phyloP scores from a whole-genome alignment of 2,329 filamentous ascomycete genomes.

The Diaporthe batatas region DNA sequence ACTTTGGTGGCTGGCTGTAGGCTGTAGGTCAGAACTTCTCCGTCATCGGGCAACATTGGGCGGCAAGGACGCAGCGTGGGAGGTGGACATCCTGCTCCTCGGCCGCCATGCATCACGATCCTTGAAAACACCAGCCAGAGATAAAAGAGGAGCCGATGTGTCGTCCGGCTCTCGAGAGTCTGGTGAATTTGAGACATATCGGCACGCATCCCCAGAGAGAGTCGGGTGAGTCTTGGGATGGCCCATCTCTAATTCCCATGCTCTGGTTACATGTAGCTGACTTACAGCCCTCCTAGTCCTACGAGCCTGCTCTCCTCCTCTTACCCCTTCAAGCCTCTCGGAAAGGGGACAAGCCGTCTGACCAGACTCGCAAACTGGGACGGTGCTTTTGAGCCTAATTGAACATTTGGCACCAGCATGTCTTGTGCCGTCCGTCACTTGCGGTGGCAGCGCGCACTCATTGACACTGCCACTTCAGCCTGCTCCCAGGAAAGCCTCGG shows the following conservation, averaged over 20 bases:
- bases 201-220: slow-evolving; percentile 30
- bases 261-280: background rate
- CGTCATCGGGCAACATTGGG: background rate
- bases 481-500: background rate
- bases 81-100: background rate
- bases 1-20: slow-evolving; percentile 10
- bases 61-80: background rate
- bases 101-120: background rate
- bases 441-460: no score
- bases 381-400: background rate
- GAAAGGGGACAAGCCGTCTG: background rate
- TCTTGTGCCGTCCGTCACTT: background rate
- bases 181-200: slow-evolving; percentile 35
- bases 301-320: background rate
- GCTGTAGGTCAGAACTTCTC: background rate
- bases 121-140: background rate
- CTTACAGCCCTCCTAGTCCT: background rate
- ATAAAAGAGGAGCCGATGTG: slow-evolving; percentile 38
- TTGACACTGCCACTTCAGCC: background rate
- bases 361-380: background rate
- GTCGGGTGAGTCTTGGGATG: slow-evolving; percentile 12
- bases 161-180: slow-evolving; percentile 33
- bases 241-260: no score
- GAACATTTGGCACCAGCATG: background rate
- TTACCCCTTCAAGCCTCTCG: background rate